These are phyloP conservation scores for Eremothecium coryli DNA, from an alignment of 1,139 yeast species.

Conservation along the genomic window DNA sequence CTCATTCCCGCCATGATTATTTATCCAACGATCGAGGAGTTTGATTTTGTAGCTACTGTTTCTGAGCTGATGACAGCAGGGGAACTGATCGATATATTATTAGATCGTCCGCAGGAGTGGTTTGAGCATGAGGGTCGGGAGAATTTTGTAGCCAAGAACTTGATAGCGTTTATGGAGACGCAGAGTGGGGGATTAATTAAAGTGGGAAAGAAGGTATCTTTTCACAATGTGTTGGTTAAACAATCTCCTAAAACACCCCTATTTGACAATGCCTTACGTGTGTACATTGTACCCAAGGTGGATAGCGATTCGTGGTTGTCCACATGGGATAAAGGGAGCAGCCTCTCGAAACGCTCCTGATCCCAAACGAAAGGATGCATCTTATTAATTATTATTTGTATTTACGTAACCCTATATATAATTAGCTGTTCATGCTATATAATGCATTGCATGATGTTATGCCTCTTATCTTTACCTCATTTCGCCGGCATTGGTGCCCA, in stretches of 20 bases:
- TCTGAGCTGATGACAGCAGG: conserved; percentile 59
- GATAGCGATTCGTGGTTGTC: conserved; percentile 58
- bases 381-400: background rate
- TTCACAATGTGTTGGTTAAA: conserved; percentile 55
- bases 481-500: conserved; percentile 6
- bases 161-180: conserved; percentile 78
- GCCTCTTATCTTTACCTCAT: conserved; percentile 1
- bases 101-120: conserved; percentile 64
- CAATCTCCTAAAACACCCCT: conserved; percentile 63
- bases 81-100: conserved; percentile 47
- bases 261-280: conserved; percentile 62
- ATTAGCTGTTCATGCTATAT: background rate
- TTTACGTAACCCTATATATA: background rate
- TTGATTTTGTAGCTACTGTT: conserved; percentile 68
- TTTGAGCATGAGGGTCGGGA: conserved; percentile 54
- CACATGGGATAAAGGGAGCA: conserved; percentile 51
- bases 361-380: no score
- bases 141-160: conserved; percentile 47
- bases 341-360: no score
- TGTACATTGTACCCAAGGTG: conserved; percentile 72
- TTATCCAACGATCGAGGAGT: conserved; percentile 79
- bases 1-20: conserved; percentile 71
- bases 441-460: background rate
- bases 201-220: conserved; percentile 66
- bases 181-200: conserved; percentile 75